These are phyloP conservation scores for Penicillium sp. DNA, from an alignment of 2,329 filamentous ascomycete species.

Conservation along the genomic window DNA sequence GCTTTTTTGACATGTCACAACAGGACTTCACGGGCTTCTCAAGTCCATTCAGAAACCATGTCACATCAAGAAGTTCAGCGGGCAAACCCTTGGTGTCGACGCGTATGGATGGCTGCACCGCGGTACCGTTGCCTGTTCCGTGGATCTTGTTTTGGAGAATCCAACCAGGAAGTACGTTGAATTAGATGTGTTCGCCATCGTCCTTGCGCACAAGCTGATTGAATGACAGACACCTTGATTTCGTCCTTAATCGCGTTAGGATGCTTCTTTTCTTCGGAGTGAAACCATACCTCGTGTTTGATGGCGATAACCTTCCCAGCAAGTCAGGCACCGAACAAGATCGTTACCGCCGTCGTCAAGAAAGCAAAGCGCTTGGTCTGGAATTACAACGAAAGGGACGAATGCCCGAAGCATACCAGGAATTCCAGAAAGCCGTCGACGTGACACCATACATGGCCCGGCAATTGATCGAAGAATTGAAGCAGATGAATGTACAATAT, in stretches of 20 bases:
- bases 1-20: slow-evolving; percentile 6
- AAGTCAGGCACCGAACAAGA: slow-evolving; percentile 85
- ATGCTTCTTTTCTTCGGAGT: slow-evolving; percentile 95
- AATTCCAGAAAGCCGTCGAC: slow-evolving; percentile 94
- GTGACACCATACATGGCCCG: slow-evolving; percentile 96
- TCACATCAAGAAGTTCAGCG: slow-evolving; percentile 81
- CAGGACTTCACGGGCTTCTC: slow-evolving; percentile 84
- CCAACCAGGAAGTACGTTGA: slow-evolving; percentile 76
- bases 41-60: slow-evolving; percentile 94
- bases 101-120: slow-evolving; percentile 98
- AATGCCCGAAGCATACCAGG: slow-evolving; percentile 73
- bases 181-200: background rate
- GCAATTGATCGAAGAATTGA: slow-evolving; percentile 87
- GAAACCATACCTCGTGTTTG: slow-evolving; percentile 93
- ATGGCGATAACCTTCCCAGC: slow-evolving; percentile 92
- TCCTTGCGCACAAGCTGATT: slow-evolving; percentile 20
- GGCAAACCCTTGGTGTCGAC: slow-evolving; percentile 90
- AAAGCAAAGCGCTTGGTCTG: slow-evolving; percentile 73
- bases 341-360: slow-evolving; percentile 72
- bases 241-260: slow-evolving; percentile 82
- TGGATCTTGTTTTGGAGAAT: slow-evolving; percentile 85
- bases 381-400: slow-evolving; percentile 83
- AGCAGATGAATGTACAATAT: slow-evolving; percentile 76
- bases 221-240: slow-evolving; percentile 75
- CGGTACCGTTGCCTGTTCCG: slow-evolving; percentile 84